A percentile compares a stretch with the other conserved stretches of the same genome.
Conservation (phyloP, 202 grass and related monocot genomes). For the Setaria italica region DNA sequence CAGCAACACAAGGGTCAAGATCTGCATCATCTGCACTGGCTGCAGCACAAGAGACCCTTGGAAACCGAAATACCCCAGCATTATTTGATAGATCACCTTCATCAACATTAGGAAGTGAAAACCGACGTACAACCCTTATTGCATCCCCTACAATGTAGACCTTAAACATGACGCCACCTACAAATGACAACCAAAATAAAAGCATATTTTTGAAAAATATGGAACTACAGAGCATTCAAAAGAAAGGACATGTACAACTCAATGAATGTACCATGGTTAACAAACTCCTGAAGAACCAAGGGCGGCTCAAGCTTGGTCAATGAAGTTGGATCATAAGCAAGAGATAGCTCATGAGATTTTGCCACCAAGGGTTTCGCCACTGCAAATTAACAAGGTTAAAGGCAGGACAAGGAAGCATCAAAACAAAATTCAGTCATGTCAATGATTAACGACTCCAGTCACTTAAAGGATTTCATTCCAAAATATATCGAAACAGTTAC, state of each 20-base stretch:
- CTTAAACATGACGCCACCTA: constrained; percentile 89
- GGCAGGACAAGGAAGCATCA: neutral
- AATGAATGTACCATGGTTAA: constrained; percentile 72
- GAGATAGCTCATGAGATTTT: constrained; percentile 83
- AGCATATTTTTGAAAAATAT: neutral
- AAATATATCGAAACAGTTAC: neutral
- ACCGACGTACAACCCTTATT: constrained; percentile 76
- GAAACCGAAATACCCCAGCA: constrained; percentile 74
- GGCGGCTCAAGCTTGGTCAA: constrained; percentile 80
- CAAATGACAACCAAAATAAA: constrained; percentile 24
- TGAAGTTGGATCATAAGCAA: constrained; percentile 78
- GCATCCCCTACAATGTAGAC: constrained; percentile 90
- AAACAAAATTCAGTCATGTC: constrained; percentile 19
- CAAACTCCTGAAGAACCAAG: constrained; percentile 91
- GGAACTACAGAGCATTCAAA: neutral
- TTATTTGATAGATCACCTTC: constrained; percentile 64
- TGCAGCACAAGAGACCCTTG: constrained; percentile 82
- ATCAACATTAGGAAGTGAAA: constrained; percentile 88
- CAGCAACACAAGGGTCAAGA: constrained; percentile 79
- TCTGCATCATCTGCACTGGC: constrained; percentile 85
- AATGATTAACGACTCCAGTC: constrained; percentile 2
- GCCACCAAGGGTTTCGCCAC: constrained; percentile 87
- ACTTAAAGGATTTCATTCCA: neutral
- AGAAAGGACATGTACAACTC: constrained; percentile 14
- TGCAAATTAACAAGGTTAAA: constrained; percentile 53